Evolutionary conservation across 257 asterid species (phyloP), one percentile per base, ranked within the genome.

Genomic region (Voacanga thouarsii): DNA sequence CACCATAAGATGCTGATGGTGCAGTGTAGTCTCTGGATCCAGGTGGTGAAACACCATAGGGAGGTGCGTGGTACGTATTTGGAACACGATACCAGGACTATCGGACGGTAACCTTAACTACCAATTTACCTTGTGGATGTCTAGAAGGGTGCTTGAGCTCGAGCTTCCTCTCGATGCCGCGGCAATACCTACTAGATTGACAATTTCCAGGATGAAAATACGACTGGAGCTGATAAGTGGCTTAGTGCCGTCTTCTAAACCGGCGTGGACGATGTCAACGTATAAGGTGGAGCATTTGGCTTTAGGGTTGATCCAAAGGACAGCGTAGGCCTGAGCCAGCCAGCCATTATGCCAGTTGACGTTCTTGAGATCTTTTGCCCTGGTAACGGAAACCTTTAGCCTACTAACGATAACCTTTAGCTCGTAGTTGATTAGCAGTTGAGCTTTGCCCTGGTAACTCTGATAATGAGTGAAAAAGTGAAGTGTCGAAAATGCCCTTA

Each of bases 81-180:
- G 88, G 94, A 63, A 90, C 85, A 71, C 80, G 92, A 44, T 87
- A 79, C 33, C 86, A 76, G 11, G 85, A 84, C 18, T 93, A 94
- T 24, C 90, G 93, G 24, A 93, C 89, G 74, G 33, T 14, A 60
- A 93, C 88, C 19, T 68, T 76, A n/a, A 93, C 71, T 45, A 88
- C 89, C 45, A 91, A 5, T 75, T 88, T 90, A 2, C 97, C 98
- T 0, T 93, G 98, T 0, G 98, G 98, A 16, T 97, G 84, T 56
- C 98, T 96, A 37, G 96, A 93, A 45, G 98, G 97, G 60, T 96
- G 94, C 80, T 86, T n/a, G n/a, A n/a, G n/a, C n/a, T n/a, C n/a
- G n/a, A n/a, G n/a, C n/a, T n/a, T n/a, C n/a, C n/a, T n/a, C 89
- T 78, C 90, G 92, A 6, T 85, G 85, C 43, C 91, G 86, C 44